Base-by-base conservation (phyloP, 2,329 filamentous ascomycete genomes). In the Stagonosporopsis tanaceti region DNA sequence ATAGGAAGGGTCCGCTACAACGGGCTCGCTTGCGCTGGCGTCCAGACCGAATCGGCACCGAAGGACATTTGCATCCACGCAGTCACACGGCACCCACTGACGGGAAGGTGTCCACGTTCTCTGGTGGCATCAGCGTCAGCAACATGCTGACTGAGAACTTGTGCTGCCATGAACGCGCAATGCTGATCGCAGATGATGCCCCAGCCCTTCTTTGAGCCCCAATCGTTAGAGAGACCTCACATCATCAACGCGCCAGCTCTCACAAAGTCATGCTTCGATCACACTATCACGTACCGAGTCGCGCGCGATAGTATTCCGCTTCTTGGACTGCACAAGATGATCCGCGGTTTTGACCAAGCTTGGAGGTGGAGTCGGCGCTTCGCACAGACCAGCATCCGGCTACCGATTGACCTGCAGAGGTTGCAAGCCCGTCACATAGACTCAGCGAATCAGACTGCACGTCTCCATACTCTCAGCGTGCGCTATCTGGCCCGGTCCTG, bases 361-460 rank as follows among this genome's bases (percentile, higher is more conserved):
- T 47, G 35, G 11, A 40, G 50, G 61, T 60, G 62, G 63, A 67
- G 64, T 60, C 64, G 67, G 70, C 70, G 70, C 69, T 72, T 73
- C 70, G 50, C 63, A 57, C 57, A 50, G 61, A 60, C 62, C 57
- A 63, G 57, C 53, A 60, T 39, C 58, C 63, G 56, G 62, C 60
- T 64, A 53, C 59, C 61, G 57, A 63, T 41, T 38, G 54, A 46
- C 55, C 50, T 59, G 56, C 56, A 53, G 44, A 50, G 42, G 38
- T 63, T 66, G 60, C 64, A 67, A 54, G 62, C 61, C 60, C 64
- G 65, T 71, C 67, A 70, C 69, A 70, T 63, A 27, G 9, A n/a
- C 1, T 42, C 50, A 14, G 25, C 68, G 53, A 69, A 69, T 70
- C 67, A 68, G 40, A 47, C 4, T 4, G 24, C 30, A 24, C 63